Percentiles rank a stretch among this genome's conserved stretches.
Conservation (phyloP, 2,329 filamentous ascomycete species). For the Exophiala spinifera region DNA sequence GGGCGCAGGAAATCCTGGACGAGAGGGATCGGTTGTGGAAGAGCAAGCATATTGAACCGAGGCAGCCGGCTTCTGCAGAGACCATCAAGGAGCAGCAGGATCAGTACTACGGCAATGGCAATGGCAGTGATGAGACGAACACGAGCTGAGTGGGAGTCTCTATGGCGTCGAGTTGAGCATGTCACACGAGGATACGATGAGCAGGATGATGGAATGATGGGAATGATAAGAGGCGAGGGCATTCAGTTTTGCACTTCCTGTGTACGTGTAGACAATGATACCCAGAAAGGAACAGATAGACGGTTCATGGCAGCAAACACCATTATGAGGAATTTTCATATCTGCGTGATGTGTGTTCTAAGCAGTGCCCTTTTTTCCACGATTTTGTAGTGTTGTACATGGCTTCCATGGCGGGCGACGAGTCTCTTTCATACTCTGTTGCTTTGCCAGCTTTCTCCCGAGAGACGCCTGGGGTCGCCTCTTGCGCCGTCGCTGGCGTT, state of each 20-base stretch:
- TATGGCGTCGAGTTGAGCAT: background rate
- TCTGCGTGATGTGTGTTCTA: background rate
- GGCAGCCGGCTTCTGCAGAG: conserved; percentile 18
- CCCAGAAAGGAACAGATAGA: conserved; percentile 10
- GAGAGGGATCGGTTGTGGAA: conserved; percentile 76
- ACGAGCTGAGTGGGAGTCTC: conserved; percentile 5
- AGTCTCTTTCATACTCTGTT: too few species aligned
- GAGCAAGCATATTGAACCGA: conserved; percentile 35
- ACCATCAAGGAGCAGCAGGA: conserved; percentile 28
- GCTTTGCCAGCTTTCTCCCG: too few species aligned
- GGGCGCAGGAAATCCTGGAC: conserved; percentile 71
- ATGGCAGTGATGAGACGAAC: conserved; percentile 16
- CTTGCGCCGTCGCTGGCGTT: too few species aligned
- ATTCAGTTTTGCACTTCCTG: background rate
- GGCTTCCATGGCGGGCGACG: too few species aligned
- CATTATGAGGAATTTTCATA: background rate
- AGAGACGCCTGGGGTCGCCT: too few species aligned
- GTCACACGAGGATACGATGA: background rate
- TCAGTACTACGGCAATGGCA: conserved; percentile 28
- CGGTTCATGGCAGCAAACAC: background rate
- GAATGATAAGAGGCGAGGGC: background rate
- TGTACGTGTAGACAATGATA: conserved; percentile 13
- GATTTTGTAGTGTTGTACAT: too few species aligned
- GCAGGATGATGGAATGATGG: background rate
- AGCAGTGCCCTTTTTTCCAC: too few species aligned